phyloP scores from a whole-genome alignment of 2,329 filamentous ascomycete genomes.

The Thelonectria olida region DNA sequence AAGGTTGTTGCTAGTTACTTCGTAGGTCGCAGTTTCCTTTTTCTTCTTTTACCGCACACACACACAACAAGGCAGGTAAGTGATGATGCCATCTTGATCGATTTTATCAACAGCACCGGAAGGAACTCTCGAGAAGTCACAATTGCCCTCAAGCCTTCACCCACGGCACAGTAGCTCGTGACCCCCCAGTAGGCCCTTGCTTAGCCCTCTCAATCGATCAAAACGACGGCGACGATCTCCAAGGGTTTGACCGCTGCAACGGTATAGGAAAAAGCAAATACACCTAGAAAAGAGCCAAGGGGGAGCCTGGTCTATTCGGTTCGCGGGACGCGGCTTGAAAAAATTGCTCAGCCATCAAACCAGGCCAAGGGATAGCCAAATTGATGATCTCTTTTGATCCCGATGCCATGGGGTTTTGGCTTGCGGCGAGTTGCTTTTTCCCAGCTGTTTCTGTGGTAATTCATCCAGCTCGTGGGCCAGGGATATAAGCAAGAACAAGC shows the following conservation, averaged over 20 bases:
- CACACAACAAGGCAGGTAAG: not conserved
- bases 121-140: too few relatives aligned
- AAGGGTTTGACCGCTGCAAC: conserved; percentile 18
- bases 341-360: conserved; percentile 1
- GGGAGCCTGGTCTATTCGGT: not conserved
- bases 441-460: conserved; percentile 18
- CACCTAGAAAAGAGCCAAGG: not conserved
- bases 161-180: not conserved
- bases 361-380: not conserved
- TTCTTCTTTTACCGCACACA: not conserved
- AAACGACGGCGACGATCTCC: conserved; percentile 13
- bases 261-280: conserved; percentile 23
- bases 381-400: not conserved
- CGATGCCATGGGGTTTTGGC: too few relatives aligned
- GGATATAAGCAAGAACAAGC: not conserved
- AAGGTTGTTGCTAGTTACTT: too few relatives aligned
- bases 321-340: not conserved
- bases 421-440: not conserved
- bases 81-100: not conserved
- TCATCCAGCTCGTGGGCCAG: conserved; percentile 1
- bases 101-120: too few relatives aligned
- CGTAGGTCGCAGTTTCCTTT: not conserved
- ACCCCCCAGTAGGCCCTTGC: not conserved
- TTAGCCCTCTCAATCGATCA: conserved; percentile 7
- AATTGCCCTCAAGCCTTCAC: not conserved